Conservation (phyloP, 306 rosid genomes). For the Hylodesmum podocarpum region DNA sequence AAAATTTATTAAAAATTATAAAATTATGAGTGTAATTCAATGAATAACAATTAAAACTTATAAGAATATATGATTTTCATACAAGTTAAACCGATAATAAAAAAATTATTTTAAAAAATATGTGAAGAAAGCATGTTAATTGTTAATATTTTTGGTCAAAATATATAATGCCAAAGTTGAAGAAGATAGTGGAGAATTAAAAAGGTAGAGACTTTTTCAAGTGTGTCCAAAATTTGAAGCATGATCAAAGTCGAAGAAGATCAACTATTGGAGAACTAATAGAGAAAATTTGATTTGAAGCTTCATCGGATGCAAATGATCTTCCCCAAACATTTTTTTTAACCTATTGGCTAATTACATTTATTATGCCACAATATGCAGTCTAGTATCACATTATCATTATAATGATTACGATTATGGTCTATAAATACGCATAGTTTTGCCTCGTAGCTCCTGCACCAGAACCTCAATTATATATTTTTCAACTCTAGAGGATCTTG, state of each 20-base stretch:
- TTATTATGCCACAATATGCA: background rate
- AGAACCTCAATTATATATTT: background rate
- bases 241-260: background rate
- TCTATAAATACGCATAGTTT: constrained; percentile 19
- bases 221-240: background rate
- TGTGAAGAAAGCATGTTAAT: too few relatives aligned
- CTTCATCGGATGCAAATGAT: background rate
- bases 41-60: too few relatives aligned
- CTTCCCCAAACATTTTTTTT: background rate
- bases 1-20: too few relatives aligned
- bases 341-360: background rate
- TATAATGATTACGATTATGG: background rate
- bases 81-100: too few relatives aligned
- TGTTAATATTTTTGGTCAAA: too few relatives aligned
- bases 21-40: too few relatives aligned
- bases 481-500: background rate
- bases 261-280: background rate
- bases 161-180: too few relatives aligned
- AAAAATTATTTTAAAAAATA: too few relatives aligned
- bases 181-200: constrained; percentile 13
- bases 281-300: background rate
- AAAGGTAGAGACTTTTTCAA: background rate
- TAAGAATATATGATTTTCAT: too few relatives aligned
- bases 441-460: background rate
- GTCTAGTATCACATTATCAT: background rate